A percentile compares a stretch with the other conserved stretches of the same genome.
Conservation (phyloP, 345 rosid genomes). For the Eutrema yunnanense region DNA sequence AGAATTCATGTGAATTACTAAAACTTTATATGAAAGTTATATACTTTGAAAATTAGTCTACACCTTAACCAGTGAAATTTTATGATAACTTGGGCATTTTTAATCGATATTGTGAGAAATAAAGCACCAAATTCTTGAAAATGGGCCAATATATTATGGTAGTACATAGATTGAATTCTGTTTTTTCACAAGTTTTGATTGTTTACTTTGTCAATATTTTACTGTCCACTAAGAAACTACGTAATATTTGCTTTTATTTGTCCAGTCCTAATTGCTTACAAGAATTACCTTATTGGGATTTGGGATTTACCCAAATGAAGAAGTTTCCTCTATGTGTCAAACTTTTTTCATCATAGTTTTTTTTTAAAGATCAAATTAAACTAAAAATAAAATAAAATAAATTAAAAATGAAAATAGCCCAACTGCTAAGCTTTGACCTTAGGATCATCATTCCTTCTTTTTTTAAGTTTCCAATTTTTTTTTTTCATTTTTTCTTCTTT, state of each 20-base stretch:
- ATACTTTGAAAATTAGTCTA: neutral
- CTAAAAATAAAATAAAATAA: neutral
- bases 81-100: too few relatives aligned
- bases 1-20: neutral
- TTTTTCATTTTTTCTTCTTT: too few relatives aligned
- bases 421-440: conserved; percentile 36
- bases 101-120: too few relatives aligned
- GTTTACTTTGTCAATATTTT: neutral
- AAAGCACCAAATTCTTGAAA: neutral
- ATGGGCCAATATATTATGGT: neutral
- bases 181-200: neutral
- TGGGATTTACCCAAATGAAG: conserved; percentile 34
- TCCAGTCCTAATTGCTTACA: conserved; percentile 4
- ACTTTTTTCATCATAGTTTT: neutral
- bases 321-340: conserved; percentile 22
- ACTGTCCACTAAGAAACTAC: neutral
- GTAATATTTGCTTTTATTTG: conserved; percentile 2
- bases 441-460: conserved; percentile 20
- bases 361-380: neutral
- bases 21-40: too few relatives aligned
- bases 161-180: neutral
- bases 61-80: neutral
- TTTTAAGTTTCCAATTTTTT: neutral
- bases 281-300: conserved; percentile 26
- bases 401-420: conserved; percentile 16